Evolutionary conservation across 805 yeast species (phyloP).

Genomic region (Wickerhamomyces bisporus): DNA sequence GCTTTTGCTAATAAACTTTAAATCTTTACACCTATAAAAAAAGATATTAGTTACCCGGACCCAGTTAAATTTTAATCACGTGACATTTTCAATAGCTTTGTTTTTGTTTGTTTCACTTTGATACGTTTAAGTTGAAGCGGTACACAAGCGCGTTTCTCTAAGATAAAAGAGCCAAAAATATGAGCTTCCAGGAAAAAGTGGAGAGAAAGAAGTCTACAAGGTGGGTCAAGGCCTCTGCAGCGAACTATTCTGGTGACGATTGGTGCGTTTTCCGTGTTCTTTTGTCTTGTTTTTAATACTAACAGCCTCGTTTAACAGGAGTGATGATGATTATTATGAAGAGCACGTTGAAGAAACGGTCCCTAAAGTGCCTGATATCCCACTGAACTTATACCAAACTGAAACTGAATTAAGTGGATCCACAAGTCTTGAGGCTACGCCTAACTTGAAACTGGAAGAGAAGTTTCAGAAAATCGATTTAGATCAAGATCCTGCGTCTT

Average conservation of each 20-base stretch:
- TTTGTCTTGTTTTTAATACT: not conserved
- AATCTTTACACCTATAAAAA: too few species aligned
- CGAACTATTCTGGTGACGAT: conserved; percentile 37
- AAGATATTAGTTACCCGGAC: too few species aligned
- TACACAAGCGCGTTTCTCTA: too few species aligned
- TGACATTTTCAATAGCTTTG: too few species aligned
- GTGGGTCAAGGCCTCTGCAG: conserved; percentile 36
- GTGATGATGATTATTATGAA: conserved; percentile 12
- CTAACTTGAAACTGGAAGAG: conserved; percentile 2
- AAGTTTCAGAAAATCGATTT: conserved; percentile 22
- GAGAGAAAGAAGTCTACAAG: conserved; percentile 34
- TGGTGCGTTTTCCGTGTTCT: conserved; percentile 23
- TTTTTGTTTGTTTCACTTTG: too few species aligned
- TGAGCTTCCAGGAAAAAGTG: conserved; percentile 21
- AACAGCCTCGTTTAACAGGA: conserved; percentile 12
- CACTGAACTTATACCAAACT: not conserved
- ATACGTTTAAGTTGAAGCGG: too few species aligned
- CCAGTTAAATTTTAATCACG: too few species aligned
- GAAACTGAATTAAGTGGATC: not conserved
- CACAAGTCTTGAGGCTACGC: conserved; percentile 5
- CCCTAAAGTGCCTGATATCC: conserved; percentile 3
- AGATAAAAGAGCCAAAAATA: not conserved
- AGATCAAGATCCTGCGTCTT: conserved; percentile 10
- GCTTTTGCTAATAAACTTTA: too few species aligned
- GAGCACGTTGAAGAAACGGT: conserved; percentile 4